Evolutionary conservation across 768 basidiomycete genomes (phyloP).

Genomic region (Termitomyces sp.): DNA sequence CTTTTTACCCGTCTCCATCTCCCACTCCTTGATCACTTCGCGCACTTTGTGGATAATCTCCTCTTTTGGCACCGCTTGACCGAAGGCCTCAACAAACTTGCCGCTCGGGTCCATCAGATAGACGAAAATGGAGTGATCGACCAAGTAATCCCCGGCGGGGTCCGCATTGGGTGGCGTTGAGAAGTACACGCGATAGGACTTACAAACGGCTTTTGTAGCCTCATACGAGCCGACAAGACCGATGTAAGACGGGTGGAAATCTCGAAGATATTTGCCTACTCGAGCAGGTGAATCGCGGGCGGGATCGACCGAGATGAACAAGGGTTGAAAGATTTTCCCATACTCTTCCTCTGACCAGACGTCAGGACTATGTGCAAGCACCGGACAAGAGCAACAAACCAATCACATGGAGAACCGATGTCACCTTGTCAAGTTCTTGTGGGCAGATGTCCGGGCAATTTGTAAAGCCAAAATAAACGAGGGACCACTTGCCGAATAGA

Average conservation of each 20-base stretch:
- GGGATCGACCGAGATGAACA: slow-evolving; percentile 97
- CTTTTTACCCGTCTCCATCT: slow-evolving; percentile 31
- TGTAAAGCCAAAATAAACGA: slow-evolving; percentile 97
- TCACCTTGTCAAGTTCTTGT: slow-evolving; percentile 95
- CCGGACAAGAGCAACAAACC: slow-evolving; percentile 41
- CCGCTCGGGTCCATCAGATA: slow-evolving; percentile 97
- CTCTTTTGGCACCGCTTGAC: slow-evolving; percentile 66
- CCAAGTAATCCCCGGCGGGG: slow-evolving; percentile 89
- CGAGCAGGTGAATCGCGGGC: slow-evolving; percentile 72
- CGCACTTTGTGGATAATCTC: slow-evolving; percentile 62
- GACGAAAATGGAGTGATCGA: slow-evolving; percentile 95
- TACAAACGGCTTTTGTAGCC: slow-evolving; percentile 82
- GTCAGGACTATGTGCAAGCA: neutral
- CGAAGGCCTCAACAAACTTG: slow-evolving; percentile 94
- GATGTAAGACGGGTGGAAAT: slow-evolving; percentile 88
- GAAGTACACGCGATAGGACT: slow-evolving; percentile 97
- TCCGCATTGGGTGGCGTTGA: slow-evolving; percentile 89
- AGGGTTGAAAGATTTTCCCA: slow-evolving; percentile 72
- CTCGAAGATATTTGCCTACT: slow-evolving; percentile 60
- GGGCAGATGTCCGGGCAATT: slow-evolving; percentile 99
- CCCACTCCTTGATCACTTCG: slow-evolving; percentile 41
- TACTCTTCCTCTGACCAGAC: slow-evolving; percentile 52
- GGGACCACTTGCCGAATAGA: slow-evolving; percentile 84
- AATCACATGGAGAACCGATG: slow-evolving; percentile 62
- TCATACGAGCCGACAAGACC: slow-evolving; percentile 85